Percentiles rank a stretch among this genome's conserved stretches.
These are phyloP conservation scores for Melastoma malabathricum DNA, from an alignment of 345 rosid species.

Conservation along the genomic window DNA sequence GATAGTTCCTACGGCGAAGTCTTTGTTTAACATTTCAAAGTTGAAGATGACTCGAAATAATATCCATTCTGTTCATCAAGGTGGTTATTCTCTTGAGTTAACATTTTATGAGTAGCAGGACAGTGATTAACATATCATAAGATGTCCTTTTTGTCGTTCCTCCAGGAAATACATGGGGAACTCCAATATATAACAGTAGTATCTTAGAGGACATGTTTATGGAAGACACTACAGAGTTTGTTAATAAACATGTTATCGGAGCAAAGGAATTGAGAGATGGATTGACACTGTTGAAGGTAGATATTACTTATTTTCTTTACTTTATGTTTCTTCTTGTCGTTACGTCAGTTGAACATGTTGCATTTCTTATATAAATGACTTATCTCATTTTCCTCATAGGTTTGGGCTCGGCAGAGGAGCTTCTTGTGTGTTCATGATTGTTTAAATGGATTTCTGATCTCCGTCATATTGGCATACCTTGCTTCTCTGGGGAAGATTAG, in stretches of 20 bases:
- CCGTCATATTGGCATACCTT: slow-evolving; percentile 61
- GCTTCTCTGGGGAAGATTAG: slow-evolving; percentile 40
- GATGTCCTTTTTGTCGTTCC: slow-evolving; percentile 10
- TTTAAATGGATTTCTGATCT: slow-evolving; percentile 65
- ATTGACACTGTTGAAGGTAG: slow-evolving; percentile 66
- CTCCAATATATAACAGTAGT: slow-evolving; percentile 70
- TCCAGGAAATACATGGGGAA: slow-evolving; percentile 37
- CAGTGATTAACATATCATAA: slow-evolving; percentile 1
- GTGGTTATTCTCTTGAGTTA: slow-evolving; percentile 16
- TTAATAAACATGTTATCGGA: slow-evolving; percentile 36
- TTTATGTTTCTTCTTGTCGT: no score
- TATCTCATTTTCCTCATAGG: slow-evolving; percentile 26
- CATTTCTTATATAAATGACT: background rate
- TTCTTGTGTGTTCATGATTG: slow-evolving; percentile 65
- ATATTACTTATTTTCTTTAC: background rate
- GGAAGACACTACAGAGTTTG: slow-evolving; percentile 47
- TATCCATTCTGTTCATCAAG: slow-evolving; percentile 46
- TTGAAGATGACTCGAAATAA: slow-evolving; percentile 59
- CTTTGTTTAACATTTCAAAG: slow-evolving; percentile 48
- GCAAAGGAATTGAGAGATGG: slow-evolving; percentile 67
- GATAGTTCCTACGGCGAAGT: slow-evolving; percentile 62
- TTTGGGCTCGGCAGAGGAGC: slow-evolving; percentile 84
- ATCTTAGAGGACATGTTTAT: slow-evolving; percentile 75
- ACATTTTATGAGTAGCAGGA: background rate
- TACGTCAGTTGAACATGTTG: background rate